Conservation (phyloP, 768 basidiomycete genomes). For the Piloderma croceum region DNA sequence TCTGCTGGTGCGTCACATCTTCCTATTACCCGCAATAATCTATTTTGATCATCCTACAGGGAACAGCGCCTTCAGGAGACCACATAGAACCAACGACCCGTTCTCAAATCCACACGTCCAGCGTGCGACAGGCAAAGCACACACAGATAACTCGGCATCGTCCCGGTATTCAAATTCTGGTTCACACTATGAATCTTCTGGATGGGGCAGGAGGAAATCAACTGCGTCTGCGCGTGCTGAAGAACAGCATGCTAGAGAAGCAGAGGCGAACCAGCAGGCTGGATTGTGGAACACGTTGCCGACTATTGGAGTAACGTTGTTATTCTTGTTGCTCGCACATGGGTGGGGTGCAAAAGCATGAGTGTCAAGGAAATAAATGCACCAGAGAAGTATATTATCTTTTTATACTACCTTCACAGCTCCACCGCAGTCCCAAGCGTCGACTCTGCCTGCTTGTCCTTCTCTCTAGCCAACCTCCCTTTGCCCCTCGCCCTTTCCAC, state of each 20-base stretch:
- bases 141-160: too few relatives aligned
- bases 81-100: too few relatives aligned
- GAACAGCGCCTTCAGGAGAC: too few relatives aligned
- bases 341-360: neutral
- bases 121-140: too few relatives aligned
- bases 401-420: neutral
- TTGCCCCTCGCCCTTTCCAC: constrained; percentile 72
- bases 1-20: neutral
- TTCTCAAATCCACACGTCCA: too few relatives aligned
- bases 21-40: neutral
- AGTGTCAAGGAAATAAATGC: neutral
- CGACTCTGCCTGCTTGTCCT: constrained; percentile 27
- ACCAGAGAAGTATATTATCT: neutral
- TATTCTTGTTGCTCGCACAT: neutral
- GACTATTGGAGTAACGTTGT: neutral
- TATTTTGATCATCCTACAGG: too few relatives aligned
- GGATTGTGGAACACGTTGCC: neutral
- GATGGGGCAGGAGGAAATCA: neutral
- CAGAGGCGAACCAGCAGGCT: neutral
- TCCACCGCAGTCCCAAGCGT: neutral
- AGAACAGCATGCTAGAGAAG: neutral
- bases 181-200: too few relatives aligned
- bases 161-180: too few relatives aligned
- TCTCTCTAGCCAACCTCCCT: constrained; percentile 66
- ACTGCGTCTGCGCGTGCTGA: neutral